A percentile compares a stretch with the other conserved stretches of the same genome.
phyloP scores from a whole-genome alignment of 345 rosid species.

The Viola odorata region DNA sequence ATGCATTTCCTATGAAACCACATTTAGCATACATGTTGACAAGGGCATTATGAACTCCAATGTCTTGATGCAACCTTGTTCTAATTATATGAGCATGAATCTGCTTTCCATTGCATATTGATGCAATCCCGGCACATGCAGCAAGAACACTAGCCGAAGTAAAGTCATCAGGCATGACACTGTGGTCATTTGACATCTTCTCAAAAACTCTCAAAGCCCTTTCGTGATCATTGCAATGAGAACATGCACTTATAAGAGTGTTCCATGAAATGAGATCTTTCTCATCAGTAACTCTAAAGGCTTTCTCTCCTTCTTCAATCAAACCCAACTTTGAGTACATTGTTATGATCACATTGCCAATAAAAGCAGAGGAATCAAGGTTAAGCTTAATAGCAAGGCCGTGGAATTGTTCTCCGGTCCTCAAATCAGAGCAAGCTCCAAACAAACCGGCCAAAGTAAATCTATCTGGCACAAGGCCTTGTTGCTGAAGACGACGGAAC shows the following conservation, averaged over 20 bases:
- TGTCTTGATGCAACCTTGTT: conserved; percentile 31
- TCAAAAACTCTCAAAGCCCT: conserved; percentile 37
- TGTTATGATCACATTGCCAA: conserved; percentile 46
- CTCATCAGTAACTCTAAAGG: conserved; percentile 32
- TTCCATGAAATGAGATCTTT: conserved; percentile 59
- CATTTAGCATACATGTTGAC: conserved; percentile 70
- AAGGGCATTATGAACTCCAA: conserved; percentile 48
- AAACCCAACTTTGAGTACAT: conserved; percentile 43
- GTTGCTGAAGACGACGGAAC: conserved; percentile 31
- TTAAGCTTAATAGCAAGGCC: conserved; percentile 38
- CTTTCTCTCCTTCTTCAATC: conserved; percentile 38
- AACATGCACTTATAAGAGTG: conserved; percentile 38
- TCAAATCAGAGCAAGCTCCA: conserved; percentile 26
- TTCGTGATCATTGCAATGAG: conserved; percentile 33
- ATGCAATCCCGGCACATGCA: conserved; percentile 49
- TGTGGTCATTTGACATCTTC: conserved; percentile 31
- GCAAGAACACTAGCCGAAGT: conserved; percentile 44
- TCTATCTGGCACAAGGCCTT: conserved; percentile 40
- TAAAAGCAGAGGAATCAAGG: conserved; percentile 34
- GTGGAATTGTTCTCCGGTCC: conserved; percentile 34
- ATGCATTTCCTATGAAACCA: conserved; percentile 41
- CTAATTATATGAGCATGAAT: conserved; percentile 46
- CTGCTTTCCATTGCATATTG: conserved; percentile 45
- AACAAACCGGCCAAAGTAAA: conserved; percentile 43
- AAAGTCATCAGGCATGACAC: conserved; percentile 36